phyloP scores from a whole-genome alignment of 1,139 yeast genomes.

The Hyphopichia pseudoburtonii region DNA sequence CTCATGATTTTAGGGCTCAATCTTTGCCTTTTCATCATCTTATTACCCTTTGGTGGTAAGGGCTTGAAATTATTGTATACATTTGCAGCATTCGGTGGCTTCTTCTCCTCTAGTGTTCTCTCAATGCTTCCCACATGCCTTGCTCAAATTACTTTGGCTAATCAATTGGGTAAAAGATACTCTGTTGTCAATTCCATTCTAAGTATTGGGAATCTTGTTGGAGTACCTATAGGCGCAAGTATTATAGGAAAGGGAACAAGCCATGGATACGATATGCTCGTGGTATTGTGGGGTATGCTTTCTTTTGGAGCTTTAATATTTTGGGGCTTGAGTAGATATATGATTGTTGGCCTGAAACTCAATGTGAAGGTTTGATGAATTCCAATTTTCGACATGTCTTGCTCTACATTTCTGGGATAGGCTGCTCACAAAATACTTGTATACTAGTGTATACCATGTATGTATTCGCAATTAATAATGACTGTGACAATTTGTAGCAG shows the following conservation, averaged over 20 bases:
- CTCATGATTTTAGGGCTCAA: conserved; percentile 32
- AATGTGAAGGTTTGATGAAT: conserved; percentile 30
- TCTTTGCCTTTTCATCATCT: conserved; percentile 32
- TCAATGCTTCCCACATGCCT: conserved; percentile 43
- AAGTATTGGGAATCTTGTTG: conserved; percentile 41
- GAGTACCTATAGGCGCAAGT: conserved; percentile 47
- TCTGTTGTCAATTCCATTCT: conserved; percentile 40
- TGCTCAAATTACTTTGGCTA: conserved; percentile 37
- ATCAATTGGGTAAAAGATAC: conserved; percentile 41
- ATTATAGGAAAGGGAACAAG: conserved; percentile 35
- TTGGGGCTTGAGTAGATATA: conserved; percentile 35
- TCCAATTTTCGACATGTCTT: too few species aligned
- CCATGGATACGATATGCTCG: conserved; percentile 33
- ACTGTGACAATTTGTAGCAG: too few species aligned
- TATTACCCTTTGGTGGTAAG: conserved; percentile 41
- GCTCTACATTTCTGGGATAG: neutral
- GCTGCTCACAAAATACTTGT: neutral
- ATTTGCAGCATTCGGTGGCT: conserved; percentile 38
- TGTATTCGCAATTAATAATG: too few species aligned
- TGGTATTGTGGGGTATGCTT: conserved; percentile 35
- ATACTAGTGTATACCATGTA: too few species aligned
- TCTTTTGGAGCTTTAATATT: conserved; percentile 26
- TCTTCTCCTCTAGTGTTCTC: conserved; percentile 27
- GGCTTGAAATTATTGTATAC: conserved; percentile 28
- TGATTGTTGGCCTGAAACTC: conserved; percentile 31